Conservation (phyloP, 352 stramenopile species). For the Salisapilia sapeloensis region DNA sequence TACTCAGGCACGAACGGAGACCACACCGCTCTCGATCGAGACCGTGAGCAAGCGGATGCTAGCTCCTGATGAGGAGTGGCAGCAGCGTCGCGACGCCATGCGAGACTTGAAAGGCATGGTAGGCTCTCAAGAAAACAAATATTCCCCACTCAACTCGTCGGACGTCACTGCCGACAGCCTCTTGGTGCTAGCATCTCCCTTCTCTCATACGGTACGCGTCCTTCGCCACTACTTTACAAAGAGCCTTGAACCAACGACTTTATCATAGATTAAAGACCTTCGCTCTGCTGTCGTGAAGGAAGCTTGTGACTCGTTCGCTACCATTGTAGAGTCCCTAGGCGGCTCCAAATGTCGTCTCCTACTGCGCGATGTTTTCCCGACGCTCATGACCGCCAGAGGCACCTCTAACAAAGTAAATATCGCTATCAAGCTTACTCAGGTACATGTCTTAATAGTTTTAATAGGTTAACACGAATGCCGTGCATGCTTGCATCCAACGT, state of each 20-base stretch:
- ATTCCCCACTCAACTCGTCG: too few relatives aligned
- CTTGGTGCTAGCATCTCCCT: too few relatives aligned
- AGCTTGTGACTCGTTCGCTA: slow-evolving; percentile 26
- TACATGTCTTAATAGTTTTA: background rate
- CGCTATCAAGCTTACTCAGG: background rate
- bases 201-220: too few relatives aligned
- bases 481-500: slow-evolving; percentile 32
- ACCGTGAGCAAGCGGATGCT: slow-evolving; percentile 27
- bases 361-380: slow-evolving; percentile 38
- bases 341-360: slow-evolving; percentile 26
- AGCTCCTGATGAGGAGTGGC: slow-evolving; percentile 34
- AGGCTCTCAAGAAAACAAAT: too few relatives aligned
- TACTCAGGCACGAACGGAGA: too few relatives aligned
- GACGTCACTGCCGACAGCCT: too few relatives aligned
- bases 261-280: slow-evolving; percentile 17
- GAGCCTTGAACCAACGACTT: too few relatives aligned
- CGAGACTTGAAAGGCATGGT: slow-evolving; percentile 19
- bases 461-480: slow-evolving; percentile 26
- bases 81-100: slow-evolving; percentile 35
- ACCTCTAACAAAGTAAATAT: slow-evolving; percentile 30
- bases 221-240: too few relatives aligned
- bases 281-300: slow-evolving; percentile 46
- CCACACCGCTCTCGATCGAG: too few relatives aligned
- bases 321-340: slow-evolving; percentile 14
- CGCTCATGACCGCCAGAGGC: slow-evolving; percentile 30